Conservation (phyloP, 164 flowering plant genomes). For the Vitis riparia region DNA sequence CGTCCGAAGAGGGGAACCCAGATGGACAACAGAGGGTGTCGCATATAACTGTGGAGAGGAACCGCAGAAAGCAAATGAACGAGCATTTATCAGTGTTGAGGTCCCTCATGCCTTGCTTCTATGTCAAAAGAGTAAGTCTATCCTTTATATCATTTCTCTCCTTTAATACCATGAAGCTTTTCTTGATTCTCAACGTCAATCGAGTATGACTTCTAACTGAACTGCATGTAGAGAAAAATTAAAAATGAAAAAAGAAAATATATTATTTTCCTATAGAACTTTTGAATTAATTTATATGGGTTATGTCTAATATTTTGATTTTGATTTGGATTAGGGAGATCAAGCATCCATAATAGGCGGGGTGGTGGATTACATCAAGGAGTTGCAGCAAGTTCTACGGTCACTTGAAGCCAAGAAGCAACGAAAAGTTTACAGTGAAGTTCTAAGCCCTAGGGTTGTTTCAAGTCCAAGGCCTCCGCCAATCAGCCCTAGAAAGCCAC, state of each 20-base stretch:
- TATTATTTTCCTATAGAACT: no score
- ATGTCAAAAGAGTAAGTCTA: conserved; percentile 72
- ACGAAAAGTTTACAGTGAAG: conserved; percentile 74
- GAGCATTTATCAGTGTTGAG: conserved; percentile 77
- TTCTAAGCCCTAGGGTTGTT: conserved; percentile 75
- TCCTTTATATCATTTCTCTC: neutral
- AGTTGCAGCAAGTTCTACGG: conserved; percentile 82
- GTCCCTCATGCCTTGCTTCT: conserved; percentile 91
- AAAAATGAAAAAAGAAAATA: no score
- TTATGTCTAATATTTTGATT: neutral
- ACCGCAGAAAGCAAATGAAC: conserved; percentile 95
- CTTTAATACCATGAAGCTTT: neutral
- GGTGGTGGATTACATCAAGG: conserved; percentile 87
- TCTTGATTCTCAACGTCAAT: neutral
- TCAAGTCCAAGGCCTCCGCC: conserved; percentile 73
- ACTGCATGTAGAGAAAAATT: no score
- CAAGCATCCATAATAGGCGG: conserved; percentile 99
- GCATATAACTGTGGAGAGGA: conserved; percentile 88
- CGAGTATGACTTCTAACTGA: no score
- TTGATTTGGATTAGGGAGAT: conserved; percentile 58
- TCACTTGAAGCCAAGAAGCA: conserved; percentile 90
- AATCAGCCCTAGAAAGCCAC: conserved; percentile 47
- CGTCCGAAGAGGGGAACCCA: conserved; percentile 18
- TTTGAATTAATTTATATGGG: neutral
- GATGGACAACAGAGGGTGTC: conserved; percentile 52